phyloP scores from a whole-genome alignment of 1,284 basidiomycete genomes.

The Irpex sp. region DNA sequence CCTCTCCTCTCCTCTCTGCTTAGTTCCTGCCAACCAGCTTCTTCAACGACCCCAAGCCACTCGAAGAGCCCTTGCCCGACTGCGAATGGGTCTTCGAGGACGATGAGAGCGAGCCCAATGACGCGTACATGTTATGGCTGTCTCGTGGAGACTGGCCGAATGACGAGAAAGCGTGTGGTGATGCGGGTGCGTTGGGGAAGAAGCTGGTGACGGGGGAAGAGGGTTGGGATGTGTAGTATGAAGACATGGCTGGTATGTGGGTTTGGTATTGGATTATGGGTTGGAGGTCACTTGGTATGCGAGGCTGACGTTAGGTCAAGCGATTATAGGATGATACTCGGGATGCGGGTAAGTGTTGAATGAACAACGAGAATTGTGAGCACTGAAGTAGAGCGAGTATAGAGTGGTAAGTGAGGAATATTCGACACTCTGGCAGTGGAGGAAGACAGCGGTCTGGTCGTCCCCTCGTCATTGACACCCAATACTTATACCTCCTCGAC shows the following conservation, averaged over 20 bases:
- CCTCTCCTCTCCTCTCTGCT: slow-evolving; percentile 2
- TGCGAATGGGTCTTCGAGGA: slow-evolving; percentile 9
- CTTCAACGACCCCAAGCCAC: slow-evolving; percentile 30
- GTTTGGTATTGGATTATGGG: not conserved
- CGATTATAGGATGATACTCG: not conserved
- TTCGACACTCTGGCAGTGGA: not conserved
- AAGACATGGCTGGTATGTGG: slow-evolving; percentile 24
- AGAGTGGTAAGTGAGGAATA: slow-evolving; percentile 1
- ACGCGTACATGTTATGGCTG: slow-evolving; percentile 60
- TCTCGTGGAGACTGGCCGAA: slow-evolving; percentile 69
- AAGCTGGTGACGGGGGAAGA: slow-evolving; percentile 28
- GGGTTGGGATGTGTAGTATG: slow-evolving; percentile 28
- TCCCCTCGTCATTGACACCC: not conserved
- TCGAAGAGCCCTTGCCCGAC: slow-evolving; percentile 23
- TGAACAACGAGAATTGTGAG: slow-evolving; percentile 7
- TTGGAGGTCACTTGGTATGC: not conserved
- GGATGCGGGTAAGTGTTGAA: not conserved
- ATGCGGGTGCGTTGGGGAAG: slow-evolving; percentile 34
- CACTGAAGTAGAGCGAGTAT: not conserved
- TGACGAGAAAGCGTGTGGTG: slow-evolving; percentile 54
- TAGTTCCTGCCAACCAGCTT: slow-evolving; percentile 30
- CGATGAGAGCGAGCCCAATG: slow-evolving; percentile 36
- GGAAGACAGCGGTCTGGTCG: slow-evolving; percentile 7
- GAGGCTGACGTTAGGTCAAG: not conserved
- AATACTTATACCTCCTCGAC: slow-evolving; percentile 8